Base-by-base conservation (phyloP, 306 rosid genomes). In the Quercus cerris region DNA sequence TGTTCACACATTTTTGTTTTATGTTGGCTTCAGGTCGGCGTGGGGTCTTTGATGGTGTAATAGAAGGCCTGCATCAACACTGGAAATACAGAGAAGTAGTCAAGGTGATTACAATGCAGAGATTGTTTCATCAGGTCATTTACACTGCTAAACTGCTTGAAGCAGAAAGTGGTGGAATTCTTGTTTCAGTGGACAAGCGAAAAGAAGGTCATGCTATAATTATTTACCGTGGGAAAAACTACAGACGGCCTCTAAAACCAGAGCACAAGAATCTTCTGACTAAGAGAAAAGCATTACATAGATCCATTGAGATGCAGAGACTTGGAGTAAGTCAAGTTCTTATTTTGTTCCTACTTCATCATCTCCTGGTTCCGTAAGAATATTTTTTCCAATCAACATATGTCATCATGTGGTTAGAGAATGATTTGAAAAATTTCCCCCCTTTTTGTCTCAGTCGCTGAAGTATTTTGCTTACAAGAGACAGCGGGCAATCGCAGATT, bases 31-130 rank as follows among this genome's bases (percentile, higher is more conserved):
- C 88, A 94, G 98, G 98, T 4, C 84, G 98, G 82, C 94, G 97
- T 62, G 97, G 98, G 35, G 38, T 94, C 44, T 94, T 94, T 73
- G 91, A 86, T 81, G 98, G 98, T 61, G 93, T 94, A 15, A 73
- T 92, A 77, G 98, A 92, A 89, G 92, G 97, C 44, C 70, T 94
- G 63, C 91, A 82, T 82, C 98, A 94, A 79, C 94, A 94, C 20
- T 94, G 97, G 98, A 94, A 94, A 83, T 88, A 89, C 84, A 92
- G 91, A 81, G 98, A 94, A 89, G 85, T 94, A 19, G 97, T 83
- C n/a, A 94, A 92, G 81, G 93, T 94, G 70, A 87, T 94, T 56
- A 90, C 96, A 2, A 94, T 85, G 96, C 98, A 94, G 86, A 92
- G 84, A 86, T 66, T 56, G 61, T 77, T 85, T 59, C 77, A 74